These are phyloP conservation scores for Puccinia polysora DNA, from an alignment of 1,284 basidiomycete species.

Conservation along the genomic window DNA sequence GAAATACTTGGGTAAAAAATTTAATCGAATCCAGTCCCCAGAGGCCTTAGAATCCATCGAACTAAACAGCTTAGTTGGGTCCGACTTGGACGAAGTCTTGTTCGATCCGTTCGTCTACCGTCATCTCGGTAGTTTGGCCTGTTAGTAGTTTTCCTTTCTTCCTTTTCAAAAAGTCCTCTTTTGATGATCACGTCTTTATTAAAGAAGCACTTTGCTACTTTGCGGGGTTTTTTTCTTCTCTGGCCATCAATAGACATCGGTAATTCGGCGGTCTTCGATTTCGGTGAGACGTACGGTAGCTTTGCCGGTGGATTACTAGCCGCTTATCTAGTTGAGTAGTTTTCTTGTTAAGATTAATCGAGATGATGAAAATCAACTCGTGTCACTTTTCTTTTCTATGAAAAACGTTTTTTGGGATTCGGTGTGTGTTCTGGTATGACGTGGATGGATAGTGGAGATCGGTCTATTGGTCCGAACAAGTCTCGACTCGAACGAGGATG, in stretches of 20 bases:
- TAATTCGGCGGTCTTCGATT: constrained; percentile 39
- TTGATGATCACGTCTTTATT: neutral
- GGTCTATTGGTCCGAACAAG: constrained; percentile 92
- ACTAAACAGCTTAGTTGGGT: constrained; percentile 54
- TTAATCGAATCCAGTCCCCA: constrained; percentile 63
- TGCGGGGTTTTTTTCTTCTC: neutral
- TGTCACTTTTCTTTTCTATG: too few relatives aligned
- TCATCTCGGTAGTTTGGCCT: constrained; percentile 34
- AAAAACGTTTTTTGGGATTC: too few relatives aligned
- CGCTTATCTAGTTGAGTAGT: constrained; percentile 22
- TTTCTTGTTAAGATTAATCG: neutral
- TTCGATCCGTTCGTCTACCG: constrained; percentile 69
- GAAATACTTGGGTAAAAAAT: constrained; percentile 80
- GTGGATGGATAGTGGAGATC: constrained; percentile 37
- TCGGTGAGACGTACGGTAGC: constrained; percentile 27
- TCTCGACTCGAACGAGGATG: constrained; percentile 74
- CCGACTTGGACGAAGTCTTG: constrained; percentile 64
- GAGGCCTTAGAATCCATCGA: constrained; percentile 58
- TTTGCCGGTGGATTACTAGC: constrained; percentile 36
- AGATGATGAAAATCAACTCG: too few relatives aligned
- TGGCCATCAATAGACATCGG: constrained; percentile 12
- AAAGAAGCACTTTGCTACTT: neutral
- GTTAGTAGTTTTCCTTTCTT: neutral
- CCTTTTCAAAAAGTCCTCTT: neutral
- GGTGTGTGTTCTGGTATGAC: neutral